Evolutionary conservation across 2,329 filamentous ascomycete species (phyloP).

Genomic region (Alternaria consortialis): DNA sequence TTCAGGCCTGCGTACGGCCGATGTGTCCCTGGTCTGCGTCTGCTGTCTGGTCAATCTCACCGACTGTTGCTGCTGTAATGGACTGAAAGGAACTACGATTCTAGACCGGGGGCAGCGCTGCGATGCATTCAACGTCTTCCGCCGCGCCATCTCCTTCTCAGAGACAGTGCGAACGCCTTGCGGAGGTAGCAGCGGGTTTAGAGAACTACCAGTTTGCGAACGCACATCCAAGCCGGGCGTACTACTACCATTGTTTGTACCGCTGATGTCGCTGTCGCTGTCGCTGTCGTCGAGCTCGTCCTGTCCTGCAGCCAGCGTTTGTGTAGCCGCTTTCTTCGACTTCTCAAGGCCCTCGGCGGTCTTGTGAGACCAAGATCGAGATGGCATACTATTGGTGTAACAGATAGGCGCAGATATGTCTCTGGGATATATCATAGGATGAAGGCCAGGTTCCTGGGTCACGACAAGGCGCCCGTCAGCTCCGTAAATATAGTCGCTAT

Average conservation of each 20-base stretch:
- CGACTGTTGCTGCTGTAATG: neutral
- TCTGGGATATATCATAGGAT: slow-evolving; percentile 21
- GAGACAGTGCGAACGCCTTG: neutral
- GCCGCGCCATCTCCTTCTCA: neutral
- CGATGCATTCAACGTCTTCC: neutral
- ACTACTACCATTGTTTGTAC: neutral
- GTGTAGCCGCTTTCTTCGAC: neutral
- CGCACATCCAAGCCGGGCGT: neutral
- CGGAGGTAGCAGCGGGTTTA: neutral
- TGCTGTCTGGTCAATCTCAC: neutral
- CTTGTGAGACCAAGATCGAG: slow-evolving; percentile 6
- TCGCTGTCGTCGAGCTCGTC: neutral
- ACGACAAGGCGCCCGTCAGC: slow-evolving; percentile 21
- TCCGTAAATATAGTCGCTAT: slow-evolving; percentile 32
- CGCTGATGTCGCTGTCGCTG: neutral
- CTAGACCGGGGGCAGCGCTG: neutral
- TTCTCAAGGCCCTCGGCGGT: neutral
- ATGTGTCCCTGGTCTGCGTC: neutral
- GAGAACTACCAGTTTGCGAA: neutral
- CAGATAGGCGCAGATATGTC: neutral
- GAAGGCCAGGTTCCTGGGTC: slow-evolving; percentile 25
- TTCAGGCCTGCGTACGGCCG: neutral
- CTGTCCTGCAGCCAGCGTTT: neutral
- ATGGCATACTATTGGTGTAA: slow-evolving; percentile 18
- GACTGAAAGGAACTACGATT: neutral